Evolutionary conservation across 1,284 basidiomycete genomes (phyloP), one percentile per base, ranked within the genome.

Genomic region (Coniophora puteana): DNA sequence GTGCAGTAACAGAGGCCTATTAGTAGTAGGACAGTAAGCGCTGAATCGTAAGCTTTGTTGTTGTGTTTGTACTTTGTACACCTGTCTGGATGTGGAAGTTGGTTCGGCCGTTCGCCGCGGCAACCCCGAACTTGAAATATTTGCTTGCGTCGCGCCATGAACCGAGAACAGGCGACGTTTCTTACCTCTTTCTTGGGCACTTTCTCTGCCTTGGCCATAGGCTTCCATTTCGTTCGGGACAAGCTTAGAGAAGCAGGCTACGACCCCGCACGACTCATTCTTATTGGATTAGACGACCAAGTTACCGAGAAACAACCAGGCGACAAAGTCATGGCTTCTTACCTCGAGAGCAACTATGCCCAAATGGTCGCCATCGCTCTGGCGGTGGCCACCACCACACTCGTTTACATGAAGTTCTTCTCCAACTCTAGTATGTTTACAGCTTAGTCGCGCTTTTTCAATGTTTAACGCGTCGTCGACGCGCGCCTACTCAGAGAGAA

Each of bases 191-290:
- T 82, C 55, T 29, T 71, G 53, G 42, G 55, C 49, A 66, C 73
- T 43, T 73, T 80, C 48, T 26, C 57, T 38, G 26, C 61, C 44
- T 77, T 85, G 59, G 48, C 76, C 52, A 38, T 63, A 41, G 34
- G 68, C 53, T 64, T 68, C 38, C 64, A 62, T 48, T 66, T 66
- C 51, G 34, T 78, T 39, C 59, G 65, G 48, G 38, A 51, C 13
- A 66, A 58, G 45, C 77, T 86, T 50, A 56, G 56, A 14, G 69
- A 66, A 5, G 71, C 72, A 13, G 81, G 78, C 51, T 80, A 77
- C 71, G 65, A 78, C 62, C 34, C 79, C 49, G 65, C 71, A 25
- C 61, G 73, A 17, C 54, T 86, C 58, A 81, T 86, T 49, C 79
- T 86, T 57, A 59, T 82, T 35, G 83, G 82, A 41, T 66, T 82